Evolutionary conservation across 2,329 filamentous ascomycete species (phyloP), one percentile per base, ranked within the genome.

Genomic region (Grosmannia clavigera): DNA sequence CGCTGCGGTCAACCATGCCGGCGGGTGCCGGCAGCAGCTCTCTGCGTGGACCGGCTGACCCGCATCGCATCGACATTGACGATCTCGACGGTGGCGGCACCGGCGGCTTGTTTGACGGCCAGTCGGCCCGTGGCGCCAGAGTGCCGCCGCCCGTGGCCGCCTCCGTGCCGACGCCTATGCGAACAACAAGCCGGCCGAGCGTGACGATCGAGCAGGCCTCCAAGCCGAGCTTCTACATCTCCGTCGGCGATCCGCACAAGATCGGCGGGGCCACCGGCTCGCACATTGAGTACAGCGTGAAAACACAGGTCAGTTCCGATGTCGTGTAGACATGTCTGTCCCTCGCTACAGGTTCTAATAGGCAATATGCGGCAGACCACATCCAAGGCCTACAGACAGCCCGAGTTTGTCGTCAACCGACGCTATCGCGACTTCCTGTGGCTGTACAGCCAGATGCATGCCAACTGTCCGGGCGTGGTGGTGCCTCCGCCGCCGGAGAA

Each of bases 401-500:
- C 89, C 58, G 92, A 96, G 69, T 97, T 99, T 69, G 86, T 90
- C 60, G 94, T 99, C 66, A 95, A 91, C 68, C 83, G 94, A 67
- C 84, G 94, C 69, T 99, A 97, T 73, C 86, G 92, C 61, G 94
- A 99, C 74, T 99, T 99, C 72, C 78, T 99, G 58, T 99, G 94
- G 94, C 84, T 99, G 33, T 99, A 99, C 73, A 96, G 87, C 66
- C 90, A 92, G 35, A 79, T 99, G 62, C 94, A 97, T 71, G 87
- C 85, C 63, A 99, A 95, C 72, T 96, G 94, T 68, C 94, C 94
- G 0, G 94, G 94, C 61, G 86, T 96, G 46, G 91, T 99, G 35
- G 90, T 99, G 14, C 94, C 94, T 0, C 92, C 94, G 9, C 94
- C 94, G 0, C 94, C 94, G 0, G 94, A 99, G 75, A 99, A 99